phyloP scores from a whole-genome alignment of 768 basidiomycete genomes.

The Termitomyces sp. region DNA sequence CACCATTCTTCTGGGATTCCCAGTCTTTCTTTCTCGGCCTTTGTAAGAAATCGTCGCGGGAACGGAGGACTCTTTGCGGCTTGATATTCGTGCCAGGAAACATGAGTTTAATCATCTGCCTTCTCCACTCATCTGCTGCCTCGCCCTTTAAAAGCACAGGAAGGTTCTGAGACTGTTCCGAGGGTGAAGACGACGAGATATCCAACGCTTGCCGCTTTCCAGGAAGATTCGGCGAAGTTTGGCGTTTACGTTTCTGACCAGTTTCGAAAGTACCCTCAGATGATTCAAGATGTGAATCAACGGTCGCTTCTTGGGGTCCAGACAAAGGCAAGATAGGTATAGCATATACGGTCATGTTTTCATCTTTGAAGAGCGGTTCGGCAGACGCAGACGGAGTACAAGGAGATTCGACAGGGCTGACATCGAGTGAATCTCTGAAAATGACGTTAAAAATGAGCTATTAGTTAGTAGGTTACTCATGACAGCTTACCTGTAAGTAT shows the following conservation, averaged over 20 bases:
- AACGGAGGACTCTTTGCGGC: slow-evolving; percentile 1
- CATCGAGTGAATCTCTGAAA: slow-evolving; percentile 42
- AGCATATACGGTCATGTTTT: slow-evolving; percentile 59
- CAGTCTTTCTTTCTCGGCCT: not conserved
- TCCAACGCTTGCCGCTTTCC: slow-evolving; percentile 25
- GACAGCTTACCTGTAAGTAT: slow-evolving; percentile 53
- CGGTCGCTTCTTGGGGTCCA: not conserved
- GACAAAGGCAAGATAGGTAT: slow-evolving; percentile 37
- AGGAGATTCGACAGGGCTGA: slow-evolving; percentile 40
- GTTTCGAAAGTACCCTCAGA: slow-evolving; percentile 8
- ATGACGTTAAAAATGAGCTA: not conserved
- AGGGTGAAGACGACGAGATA: slow-evolving; percentile 13
- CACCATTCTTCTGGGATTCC: not conserved
- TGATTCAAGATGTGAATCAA: not conserved
- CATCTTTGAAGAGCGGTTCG: slow-evolving; percentile 52
- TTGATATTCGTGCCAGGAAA: slow-evolving; percentile 41
- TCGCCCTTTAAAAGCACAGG: slow-evolving; percentile 34
- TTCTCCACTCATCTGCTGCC: slow-evolving; percentile 51
- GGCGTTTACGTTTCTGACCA: slow-evolving; percentile 40
- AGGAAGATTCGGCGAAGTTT: slow-evolving; percentile 28
- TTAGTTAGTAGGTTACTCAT: not conserved
- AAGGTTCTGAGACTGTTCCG: slow-evolving; percentile 18
- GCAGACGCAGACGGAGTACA: slow-evolving; percentile 19
- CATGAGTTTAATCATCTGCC: slow-evolving; percentile 49
- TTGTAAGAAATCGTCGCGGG: not conserved